phyloP scores from a whole-genome alignment of 2,329 filamentous ascomycete genomes.

The Calycina marina region DNA sequence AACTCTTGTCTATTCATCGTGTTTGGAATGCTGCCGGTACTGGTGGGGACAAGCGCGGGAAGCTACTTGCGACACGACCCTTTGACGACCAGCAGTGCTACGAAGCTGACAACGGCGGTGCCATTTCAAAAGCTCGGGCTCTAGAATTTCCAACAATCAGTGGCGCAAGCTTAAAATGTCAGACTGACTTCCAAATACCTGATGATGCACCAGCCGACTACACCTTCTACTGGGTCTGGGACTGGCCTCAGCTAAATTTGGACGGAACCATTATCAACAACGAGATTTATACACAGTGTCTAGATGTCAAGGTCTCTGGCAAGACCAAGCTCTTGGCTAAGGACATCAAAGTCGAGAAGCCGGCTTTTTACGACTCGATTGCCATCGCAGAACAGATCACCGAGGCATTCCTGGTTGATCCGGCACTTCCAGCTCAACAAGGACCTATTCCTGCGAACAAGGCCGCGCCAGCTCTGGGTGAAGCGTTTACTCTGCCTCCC shows the following conservation, averaged over 20 bases:
- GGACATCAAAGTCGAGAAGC: no score
- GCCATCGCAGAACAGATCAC: conserved; percentile 14
- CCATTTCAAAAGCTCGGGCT: conserved; percentile 45
- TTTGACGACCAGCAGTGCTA: conserved; percentile 90
- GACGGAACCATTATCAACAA: conserved; percentile 31
- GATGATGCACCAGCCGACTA: conserved; percentile 48
- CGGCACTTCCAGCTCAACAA: conserved; percentile 3
- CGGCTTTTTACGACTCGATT: no score
- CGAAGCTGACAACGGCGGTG: conserved; percentile 46
- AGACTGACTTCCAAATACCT: conserved; percentile 68
- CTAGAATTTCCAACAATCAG: conserved; percentile 35
- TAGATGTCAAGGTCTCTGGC: conserved; percentile 29
- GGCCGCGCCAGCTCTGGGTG: no score
- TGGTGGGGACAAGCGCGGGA: conserved; percentile 66
- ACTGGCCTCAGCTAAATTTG: conserved; percentile 52
- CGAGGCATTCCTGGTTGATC: conserved; percentile 13
- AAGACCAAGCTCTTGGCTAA: neutral
- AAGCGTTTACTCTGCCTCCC: no score
- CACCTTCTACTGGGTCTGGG: conserved; percentile 93
- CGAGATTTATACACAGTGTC: conserved; percentile 45
- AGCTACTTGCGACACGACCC: conserved; percentile 60
- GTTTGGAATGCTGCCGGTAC: conserved; percentile 67
- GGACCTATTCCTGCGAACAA: neutral
- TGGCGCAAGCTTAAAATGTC: conserved; percentile 53
- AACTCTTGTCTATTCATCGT: conserved; percentile 51